These are phyloP conservation scores for Melanopsichium pennsylvanicum DNA, from an alignment of 1,284 basidiomycete species.

Conservation along the genomic window DNA sequence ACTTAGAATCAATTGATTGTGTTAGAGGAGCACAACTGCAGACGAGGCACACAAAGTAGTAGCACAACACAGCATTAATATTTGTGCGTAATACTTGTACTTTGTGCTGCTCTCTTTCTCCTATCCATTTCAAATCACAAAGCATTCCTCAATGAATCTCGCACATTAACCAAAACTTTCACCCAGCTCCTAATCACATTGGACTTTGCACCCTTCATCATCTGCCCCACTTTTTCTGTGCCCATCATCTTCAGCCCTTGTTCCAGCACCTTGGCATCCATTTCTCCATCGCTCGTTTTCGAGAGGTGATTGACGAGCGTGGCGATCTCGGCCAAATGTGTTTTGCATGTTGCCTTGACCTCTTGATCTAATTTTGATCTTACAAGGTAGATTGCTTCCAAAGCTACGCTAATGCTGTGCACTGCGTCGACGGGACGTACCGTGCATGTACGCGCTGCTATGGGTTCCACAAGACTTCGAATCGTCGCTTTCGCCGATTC, in stretches of 20 bases:
- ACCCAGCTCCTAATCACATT: slow-evolving; percentile 20
- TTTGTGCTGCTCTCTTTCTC: neutral
- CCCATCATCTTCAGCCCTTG: slow-evolving; percentile 16
- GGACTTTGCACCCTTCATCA: slow-evolving; percentile 8
- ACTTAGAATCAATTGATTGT: too few relatives aligned
- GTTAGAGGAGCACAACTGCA: too few relatives aligned
- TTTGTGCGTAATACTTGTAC: too few relatives aligned
- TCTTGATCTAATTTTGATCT: neutral
- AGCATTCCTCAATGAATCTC: slow-evolving; percentile 32
- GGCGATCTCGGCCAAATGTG: slow-evolving; percentile 35
- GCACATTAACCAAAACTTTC: slow-evolving; percentile 21
- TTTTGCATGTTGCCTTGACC: slow-evolving; percentile 4
- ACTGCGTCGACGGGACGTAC: slow-evolving; percentile 26
- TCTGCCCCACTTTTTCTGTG: slow-evolving; percentile 12
- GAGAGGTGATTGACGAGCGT: slow-evolving; percentile 31
- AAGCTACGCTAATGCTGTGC: slow-evolving; percentile 7
- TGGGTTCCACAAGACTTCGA: slow-evolving; percentile 1
- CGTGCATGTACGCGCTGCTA: neutral
- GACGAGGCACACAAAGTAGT: too few relatives aligned
- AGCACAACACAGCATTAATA: too few relatives aligned
- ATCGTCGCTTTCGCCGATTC: slow-evolving; percentile 17
- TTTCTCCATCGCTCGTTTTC: neutral
- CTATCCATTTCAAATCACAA: too few relatives aligned
- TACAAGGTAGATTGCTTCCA: slow-evolving; percentile 27
- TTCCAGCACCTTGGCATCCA: slow-evolving; percentile 6